Conservation (phyloP, 192 early-diverging fungal species). For the Geosiphon pyriformis region DNA sequence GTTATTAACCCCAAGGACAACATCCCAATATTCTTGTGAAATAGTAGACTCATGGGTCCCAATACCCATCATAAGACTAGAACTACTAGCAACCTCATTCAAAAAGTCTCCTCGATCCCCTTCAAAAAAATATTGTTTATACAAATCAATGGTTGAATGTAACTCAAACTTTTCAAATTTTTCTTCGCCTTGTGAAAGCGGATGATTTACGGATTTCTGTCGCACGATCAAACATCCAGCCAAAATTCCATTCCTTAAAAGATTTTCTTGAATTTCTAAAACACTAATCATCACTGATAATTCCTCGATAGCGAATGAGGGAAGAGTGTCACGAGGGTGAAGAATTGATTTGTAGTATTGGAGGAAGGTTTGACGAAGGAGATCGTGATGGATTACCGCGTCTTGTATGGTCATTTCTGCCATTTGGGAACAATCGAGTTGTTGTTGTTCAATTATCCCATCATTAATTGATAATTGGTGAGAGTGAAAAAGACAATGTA, state of each 20-base stretch:
- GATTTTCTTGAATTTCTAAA: constrained; percentile 34
- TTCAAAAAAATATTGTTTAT: constrained; percentile 21
- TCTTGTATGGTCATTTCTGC: constrained; percentile 27
- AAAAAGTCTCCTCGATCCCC: too few species aligned
- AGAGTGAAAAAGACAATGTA: constrained; percentile 29
- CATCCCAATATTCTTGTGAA: constrained; percentile 27
- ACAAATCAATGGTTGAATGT: constrained; percentile 24
- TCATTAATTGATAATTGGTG: too few species aligned
- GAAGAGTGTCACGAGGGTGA: constrained; percentile 21
- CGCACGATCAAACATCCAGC: constrained; percentile 34
- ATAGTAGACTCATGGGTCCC: constrained; percentile 18
- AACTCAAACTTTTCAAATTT: constrained; percentile 26
- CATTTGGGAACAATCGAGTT: neutral
- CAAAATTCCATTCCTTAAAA: constrained; percentile 31
- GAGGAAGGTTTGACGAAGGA: constrained; percentile 32
- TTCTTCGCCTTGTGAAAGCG: constrained; percentile 26
- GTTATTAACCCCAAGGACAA: neutral
- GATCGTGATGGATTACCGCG: constrained; percentile 31
- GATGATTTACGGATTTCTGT: constrained; percentile 7
- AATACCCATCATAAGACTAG: constrained; percentile 8
- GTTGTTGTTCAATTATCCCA: constrained; percentile 16
- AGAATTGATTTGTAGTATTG: constrained; percentile 29
- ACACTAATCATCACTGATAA: constrained; percentile 29
- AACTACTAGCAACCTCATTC: neutral
- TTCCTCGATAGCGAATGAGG: constrained; percentile 32